Evolutionary conservation across 257 asterid species (phyloP), one percentile per base, ranked within the genome.

Genomic region (Nicotiana noctiflora): DNA sequence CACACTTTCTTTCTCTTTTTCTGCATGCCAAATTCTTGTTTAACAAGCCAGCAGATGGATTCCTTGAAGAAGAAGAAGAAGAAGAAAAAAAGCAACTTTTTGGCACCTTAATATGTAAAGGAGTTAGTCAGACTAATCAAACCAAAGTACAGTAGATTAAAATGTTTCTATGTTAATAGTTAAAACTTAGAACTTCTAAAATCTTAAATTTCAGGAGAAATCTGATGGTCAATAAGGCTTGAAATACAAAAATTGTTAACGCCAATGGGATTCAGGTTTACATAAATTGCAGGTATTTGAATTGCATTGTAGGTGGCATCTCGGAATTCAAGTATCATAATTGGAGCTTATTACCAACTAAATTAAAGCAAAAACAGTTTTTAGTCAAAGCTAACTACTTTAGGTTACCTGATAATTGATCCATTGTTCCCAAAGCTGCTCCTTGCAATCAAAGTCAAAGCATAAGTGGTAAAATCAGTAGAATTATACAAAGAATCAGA

Each of bases 341-440:
- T 7, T 27, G 12, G 60, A 72, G 4, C 60, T 46, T 9, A 70
- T 19, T 40, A 40, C 11, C 31, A 67, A 67, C 76, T n/a, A 5
- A 70, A 70, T 44, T 53, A 70, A 70, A 46, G 14, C 34, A 46
- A 72, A 46, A 72, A 6, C 17, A 23, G 3, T 12, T 23, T 13
- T 21, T 46, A 21, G 60, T 72, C 59, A 72, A 72, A 72, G 60
- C 77, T 46, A 19, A 70, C 13, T 0, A 40, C 37, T 40, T 70
- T 23, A 70, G 32, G 93, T 89, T 83, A 95, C 99, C 91, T 89
- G 55, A 90, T 86, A 15, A 81, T 79, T 2, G 91, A 88, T 40
- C 97, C 98, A 74, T 82, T 87, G 79, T 94, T 86, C 78, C 99
- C 99, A 83, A 96, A 96, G 83, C 92, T 90, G 85, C 89, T 88